These are phyloP conservation scores for Nothopassalora personata DNA, from an alignment of 2,329 filamentous ascomycete genomes.

Conservation along the genomic window DNA sequence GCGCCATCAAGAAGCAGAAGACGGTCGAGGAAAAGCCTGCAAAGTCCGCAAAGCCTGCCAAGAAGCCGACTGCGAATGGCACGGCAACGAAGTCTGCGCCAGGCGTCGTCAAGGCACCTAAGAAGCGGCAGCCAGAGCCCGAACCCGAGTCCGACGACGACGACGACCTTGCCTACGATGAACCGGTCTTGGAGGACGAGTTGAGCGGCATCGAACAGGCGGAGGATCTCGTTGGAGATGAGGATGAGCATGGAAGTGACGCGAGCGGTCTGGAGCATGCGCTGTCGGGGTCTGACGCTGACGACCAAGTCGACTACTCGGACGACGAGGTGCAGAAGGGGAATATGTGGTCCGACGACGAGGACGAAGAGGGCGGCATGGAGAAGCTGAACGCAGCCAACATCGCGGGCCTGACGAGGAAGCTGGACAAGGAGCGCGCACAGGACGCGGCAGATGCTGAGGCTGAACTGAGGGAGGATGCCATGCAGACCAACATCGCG, in stretches of 20 bases:
- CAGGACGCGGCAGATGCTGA: conserved; percentile 77
- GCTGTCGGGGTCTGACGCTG: conserved; percentile 38
- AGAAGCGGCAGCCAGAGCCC: conserved; percentile 32
- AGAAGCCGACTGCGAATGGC: conserved; percentile 36
- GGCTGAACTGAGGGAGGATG: conserved; percentile 77
- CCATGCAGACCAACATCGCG: conserved; percentile 88
- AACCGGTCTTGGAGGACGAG: conserved; percentile 40
- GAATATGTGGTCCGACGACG: conserved; percentile 90
- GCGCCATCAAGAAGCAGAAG: conserved; percentile 62
- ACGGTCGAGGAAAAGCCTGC: conserved; percentile 44
- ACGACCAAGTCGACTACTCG: conserved; percentile 56
- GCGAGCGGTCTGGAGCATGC: conserved; percentile 31
- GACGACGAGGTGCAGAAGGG: conserved; percentile 51
- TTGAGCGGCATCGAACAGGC: conserved; percentile 38
- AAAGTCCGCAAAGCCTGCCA: conserved; percentile 36
- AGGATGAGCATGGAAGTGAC: conserved; percentile 30
- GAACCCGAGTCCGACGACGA: conserved; percentile 21
- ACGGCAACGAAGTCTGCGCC: conserved; percentile 8
- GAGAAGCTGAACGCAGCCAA: conserved; percentile 92
- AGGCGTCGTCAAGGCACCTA: conserved; percentile 21
- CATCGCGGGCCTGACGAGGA: conserved; percentile 83
- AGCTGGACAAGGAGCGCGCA: conserved; percentile 71
- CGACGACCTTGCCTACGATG: conserved; percentile 18
- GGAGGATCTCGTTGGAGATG: conserved; percentile 26
- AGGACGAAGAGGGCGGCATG: conserved; percentile 72